Percentiles rank a stretch among this genome's conserved stretches.
phyloP scores from a whole-genome alignment of 768 basidiomycete genomes.

The Butyriboletus loyo region DNA sequence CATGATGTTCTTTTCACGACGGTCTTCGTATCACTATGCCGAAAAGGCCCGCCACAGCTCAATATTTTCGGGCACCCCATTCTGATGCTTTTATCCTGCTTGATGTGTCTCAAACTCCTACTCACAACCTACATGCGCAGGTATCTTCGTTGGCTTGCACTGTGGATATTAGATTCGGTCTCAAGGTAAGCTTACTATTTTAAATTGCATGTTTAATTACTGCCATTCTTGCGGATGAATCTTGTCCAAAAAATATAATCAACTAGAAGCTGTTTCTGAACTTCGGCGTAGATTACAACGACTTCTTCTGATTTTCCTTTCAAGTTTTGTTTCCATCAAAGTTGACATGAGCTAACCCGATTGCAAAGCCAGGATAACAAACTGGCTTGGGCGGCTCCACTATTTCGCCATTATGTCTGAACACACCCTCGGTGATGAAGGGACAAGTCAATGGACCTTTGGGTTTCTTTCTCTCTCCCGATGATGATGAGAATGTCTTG shows the following conservation, averaged over 20 bases:
- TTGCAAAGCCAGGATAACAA: neutral
- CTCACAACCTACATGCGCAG: slow-evolving; percentile 1
- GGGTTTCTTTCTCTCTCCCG: neutral
- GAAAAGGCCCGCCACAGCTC: slow-evolving; percentile 96
- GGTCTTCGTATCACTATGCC: slow-evolving; percentile 86
- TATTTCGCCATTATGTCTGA: neutral
- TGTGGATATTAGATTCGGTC: slow-evolving; percentile 29
- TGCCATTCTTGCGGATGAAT: slow-evolving; percentile 20
- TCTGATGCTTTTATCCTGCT: slow-evolving; percentile 45
- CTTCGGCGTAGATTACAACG: slow-evolving; percentile 59
- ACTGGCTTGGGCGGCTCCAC: no score
- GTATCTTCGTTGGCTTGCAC: neutral
- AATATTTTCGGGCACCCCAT: slow-evolving; percentile 69
- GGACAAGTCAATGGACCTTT: neutral
- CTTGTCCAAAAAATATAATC: slow-evolving; percentile 49
- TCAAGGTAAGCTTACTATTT: slow-evolving; percentile 7
- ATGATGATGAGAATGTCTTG: slow-evolving; percentile 84
- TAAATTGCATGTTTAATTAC: neutral
- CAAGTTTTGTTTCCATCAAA: neutral
- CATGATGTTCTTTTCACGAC: slow-evolving; percentile 55
- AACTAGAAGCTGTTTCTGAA: slow-evolving; percentile 92
- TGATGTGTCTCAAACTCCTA: neutral
- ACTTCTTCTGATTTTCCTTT: slow-evolving; percentile 32
- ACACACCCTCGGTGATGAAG: neutral
- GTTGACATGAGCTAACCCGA: neutral